phyloP scores from a whole-genome alignment of 2,329 filamentous ascomycete genomes.

The Xylariales sp. region DNA sequence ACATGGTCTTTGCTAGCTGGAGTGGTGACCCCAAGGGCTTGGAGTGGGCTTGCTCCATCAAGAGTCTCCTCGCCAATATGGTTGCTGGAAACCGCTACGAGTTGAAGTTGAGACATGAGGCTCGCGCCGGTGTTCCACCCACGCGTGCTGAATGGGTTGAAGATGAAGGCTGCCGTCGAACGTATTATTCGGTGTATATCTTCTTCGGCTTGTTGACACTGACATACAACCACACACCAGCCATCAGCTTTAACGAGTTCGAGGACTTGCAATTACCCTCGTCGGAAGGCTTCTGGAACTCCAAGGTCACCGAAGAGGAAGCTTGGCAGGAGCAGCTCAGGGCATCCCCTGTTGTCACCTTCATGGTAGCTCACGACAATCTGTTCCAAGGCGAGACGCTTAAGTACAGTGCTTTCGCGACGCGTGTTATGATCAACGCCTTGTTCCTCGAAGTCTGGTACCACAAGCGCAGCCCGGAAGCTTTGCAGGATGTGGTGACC shows the following conservation, averaged over 20 bases:
- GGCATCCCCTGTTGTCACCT: conserved; percentile 70
- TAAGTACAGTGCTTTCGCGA: conserved; percentile 93
- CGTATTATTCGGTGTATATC: conserved; percentile 98
- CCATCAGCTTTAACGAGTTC: conserved; percentile 97
- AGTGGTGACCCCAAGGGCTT: conserved; percentile 95
- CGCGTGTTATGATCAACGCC: conserved; percentile 97
- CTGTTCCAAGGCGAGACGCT: conserved; percentile 90
- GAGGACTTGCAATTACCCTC: conserved; percentile 89
- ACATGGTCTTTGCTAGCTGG: conserved; percentile 99
- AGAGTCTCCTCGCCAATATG: conserved; percentile 97
- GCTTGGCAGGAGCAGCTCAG: conserved; percentile 79
- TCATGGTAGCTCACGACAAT: conserved; percentile 90
- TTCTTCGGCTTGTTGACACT: conserved; percentile 94
- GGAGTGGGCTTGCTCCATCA: conserved; percentile 98
- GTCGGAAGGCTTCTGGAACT: conserved; percentile 90
- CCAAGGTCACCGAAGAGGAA: conserved; percentile 71
- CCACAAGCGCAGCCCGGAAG: conserved; percentile 96
- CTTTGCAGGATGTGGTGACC: conserved; percentile 92
- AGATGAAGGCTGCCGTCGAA: conserved; percentile 92
- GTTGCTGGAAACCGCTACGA: conserved; percentile 96
- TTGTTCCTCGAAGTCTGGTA: conserved; percentile 98
- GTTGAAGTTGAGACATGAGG: conserved; percentile 86
- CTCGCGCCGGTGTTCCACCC: conserved; percentile 69
- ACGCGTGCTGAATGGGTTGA: conserved; percentile 90
- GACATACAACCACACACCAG: conserved; percentile 96